Percentiles rank a stretch among this genome's conserved stretches.
phyloP scores from a whole-genome alignment of 2,329 filamentous ascomycete genomes.

The Decorospora gaudefroyi region DNA sequence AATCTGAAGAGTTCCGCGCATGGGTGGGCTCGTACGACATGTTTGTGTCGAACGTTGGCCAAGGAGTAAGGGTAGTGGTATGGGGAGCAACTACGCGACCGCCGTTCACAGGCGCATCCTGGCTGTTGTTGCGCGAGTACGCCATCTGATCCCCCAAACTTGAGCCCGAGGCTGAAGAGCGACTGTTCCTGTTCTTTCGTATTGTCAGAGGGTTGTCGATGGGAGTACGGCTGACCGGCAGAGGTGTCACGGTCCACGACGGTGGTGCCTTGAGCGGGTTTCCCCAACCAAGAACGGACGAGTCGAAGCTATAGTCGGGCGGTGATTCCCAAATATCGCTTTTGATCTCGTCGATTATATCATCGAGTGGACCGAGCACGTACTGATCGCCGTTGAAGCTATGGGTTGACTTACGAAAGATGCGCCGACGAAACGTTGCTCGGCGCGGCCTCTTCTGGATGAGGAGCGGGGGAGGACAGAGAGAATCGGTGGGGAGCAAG shows the following conservation, averaged over 20 bases:
- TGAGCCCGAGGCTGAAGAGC: constrained; percentile 36
- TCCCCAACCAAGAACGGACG: constrained; percentile 20
- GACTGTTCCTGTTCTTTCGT: constrained; percentile 41
- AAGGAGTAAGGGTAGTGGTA: constrained; percentile 7
- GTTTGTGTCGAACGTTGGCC: constrained; percentile 21
- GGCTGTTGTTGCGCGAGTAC: constrained; percentile 20
- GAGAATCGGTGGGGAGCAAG: constrained; percentile 19
- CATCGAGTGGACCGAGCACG: constrained; percentile 37
- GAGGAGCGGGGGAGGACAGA: constrained; percentile 37
- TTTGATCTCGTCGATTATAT: constrained; percentile 44
- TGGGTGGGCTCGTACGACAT: constrained; percentile 1
- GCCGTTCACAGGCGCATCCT: constrained; percentile 10
- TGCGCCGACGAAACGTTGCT: constrained; percentile 32
- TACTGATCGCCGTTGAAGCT: constrained; percentile 9
- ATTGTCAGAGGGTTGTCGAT: constrained; percentile 39
- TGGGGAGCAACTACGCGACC: constrained; percentile 10
- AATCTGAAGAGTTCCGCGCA: not conserved
- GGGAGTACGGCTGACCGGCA: constrained; percentile 38
- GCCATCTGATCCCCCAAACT: constrained; percentile 23
- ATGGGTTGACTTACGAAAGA: constrained; percentile 30
- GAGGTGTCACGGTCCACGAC: constrained; percentile 32
- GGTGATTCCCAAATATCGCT: constrained; percentile 35
- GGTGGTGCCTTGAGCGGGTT: constrained; percentile 25
- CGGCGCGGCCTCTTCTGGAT: constrained; percentile 38
- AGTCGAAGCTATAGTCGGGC: constrained; percentile 15